These are phyloP conservation scores for Phascolomyces articulosus DNA, from an alignment of 371 early-diverging fungal species.

Conservation along the genomic window DNA sequence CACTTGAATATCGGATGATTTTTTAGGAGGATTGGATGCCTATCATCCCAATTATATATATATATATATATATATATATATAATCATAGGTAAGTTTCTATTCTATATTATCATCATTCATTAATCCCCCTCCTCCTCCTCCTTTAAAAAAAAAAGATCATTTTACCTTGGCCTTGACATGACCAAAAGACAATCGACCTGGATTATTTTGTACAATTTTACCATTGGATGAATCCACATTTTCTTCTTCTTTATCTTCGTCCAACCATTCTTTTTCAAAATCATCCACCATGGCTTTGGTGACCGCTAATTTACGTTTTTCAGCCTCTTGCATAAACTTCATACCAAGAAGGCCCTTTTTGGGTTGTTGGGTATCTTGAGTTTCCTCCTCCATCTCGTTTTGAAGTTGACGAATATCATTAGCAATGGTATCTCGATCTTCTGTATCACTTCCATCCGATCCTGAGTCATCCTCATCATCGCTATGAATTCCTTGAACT, in stretches of 20 bases:
- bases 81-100: background rate
- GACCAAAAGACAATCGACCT: slow-evolving; percentile 67
- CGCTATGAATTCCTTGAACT: slow-evolving; percentile 69
- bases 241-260: slow-evolving; percentile 36
- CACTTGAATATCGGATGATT: background rate
- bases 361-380: slow-evolving; percentile 54
- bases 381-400: slow-evolving; percentile 47
- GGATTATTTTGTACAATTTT: slow-evolving; percentile 54
- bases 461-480: slow-evolving; percentile 53
- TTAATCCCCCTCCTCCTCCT: no score
- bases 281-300: slow-evolving; percentile 55
- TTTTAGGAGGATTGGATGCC: background rate
- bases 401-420: slow-evolving; percentile 45
- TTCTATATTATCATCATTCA: background rate
- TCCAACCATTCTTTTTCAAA: slow-evolving; percentile 46
- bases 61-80: background rate
- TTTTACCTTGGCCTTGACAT: slow-evolving; percentile 17
- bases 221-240: slow-evolving; percentile 20
- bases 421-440: slow-evolving; percentile 42
- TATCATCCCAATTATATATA: no score
- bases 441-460: slow-evolving; percentile 54
- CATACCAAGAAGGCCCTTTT: slow-evolving; percentile 90
- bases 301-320: slow-evolving; percentile 52
- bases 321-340: slow-evolving; percentile 95
- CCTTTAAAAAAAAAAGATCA: background rate